phyloP scores from a whole-genome alignment of 495 filamentous ascomycete species.

The Talaromyces nanjingensis region DNA sequence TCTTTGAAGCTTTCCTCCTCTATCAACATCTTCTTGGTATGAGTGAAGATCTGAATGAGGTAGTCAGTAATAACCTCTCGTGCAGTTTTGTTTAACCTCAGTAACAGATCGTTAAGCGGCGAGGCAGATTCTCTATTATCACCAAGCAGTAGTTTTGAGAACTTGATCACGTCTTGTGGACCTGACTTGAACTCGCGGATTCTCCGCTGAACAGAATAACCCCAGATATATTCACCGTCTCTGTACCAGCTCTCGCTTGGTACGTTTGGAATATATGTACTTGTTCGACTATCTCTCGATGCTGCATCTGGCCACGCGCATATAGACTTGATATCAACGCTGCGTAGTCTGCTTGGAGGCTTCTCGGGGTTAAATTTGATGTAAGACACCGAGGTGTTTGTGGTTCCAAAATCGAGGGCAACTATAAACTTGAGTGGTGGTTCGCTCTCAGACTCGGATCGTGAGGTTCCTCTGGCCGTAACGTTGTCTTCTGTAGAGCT shows the following conservation, averaged over 20 bases:
- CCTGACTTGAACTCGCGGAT: background rate
- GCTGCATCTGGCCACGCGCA: background rate
- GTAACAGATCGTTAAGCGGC: background rate
- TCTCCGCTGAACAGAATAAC: background rate
- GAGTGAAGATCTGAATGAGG: slow-evolving; percentile 32
- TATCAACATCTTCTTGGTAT: slow-evolving; percentile 19
- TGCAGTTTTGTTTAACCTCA: background rate
- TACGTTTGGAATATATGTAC: background rate
- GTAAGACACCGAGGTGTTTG: slow-evolving; percentile 1
- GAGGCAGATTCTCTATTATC: too few species aligned
- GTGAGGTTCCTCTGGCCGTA: too few species aligned
- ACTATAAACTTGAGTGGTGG: background rate
- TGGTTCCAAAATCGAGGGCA: background rate
- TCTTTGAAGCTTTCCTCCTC: slow-evolving; percentile 22
- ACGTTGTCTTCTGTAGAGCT: background rate
- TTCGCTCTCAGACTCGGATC: background rate
- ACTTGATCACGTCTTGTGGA: background rate
- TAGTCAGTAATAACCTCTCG: slow-evolving; percentile 26
- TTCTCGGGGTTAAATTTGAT: background rate
- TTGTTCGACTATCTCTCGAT: background rate
- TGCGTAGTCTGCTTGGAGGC: background rate
- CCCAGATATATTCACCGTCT: background rate
- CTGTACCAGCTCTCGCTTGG: slow-evolving; percentile 6
- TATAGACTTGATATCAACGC: background rate
- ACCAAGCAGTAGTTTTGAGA: slow-evolving; percentile 9